Base-by-base conservation (phyloP, 345 rosid species). In the Salix udensis region DNA sequence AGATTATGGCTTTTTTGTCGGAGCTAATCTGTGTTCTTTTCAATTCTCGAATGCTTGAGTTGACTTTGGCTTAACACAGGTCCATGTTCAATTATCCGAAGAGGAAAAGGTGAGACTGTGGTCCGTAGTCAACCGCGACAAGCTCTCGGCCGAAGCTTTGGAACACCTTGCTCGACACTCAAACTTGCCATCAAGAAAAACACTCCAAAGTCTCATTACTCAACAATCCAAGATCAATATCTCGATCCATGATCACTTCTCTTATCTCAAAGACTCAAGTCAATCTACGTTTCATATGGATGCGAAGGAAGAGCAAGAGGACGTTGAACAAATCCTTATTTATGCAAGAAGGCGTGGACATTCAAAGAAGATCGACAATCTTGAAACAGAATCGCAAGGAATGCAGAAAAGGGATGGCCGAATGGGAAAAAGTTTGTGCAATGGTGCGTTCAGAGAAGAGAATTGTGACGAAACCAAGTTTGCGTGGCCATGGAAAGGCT, bases 121-220 rank as follows among this genome's bases (percentile, higher is more conserved):
- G 8, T 48, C 66, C 61, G 75, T 79, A 31, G 79, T 88, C 66
- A 81, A 87, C 71, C 74, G 70, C 31, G 87, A 80, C 77, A 87
- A 87, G 84, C 89, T 88, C 58, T 85, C 91, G 14, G 44, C 73
- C 4, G 82, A 76, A 68, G 75, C 86, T 36, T 55, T 75, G 65
- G 67, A 77, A 58, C 86, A 86, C 40, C 24, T 83, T 9, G 74
- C 82, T 68, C 70, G 79, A 30, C 84, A 86, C 76, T 64, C 88
- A 6, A 84, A 78, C 62, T 87, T 85, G 58, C 89, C 89, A 34
- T 58, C 88, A 46, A 79, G 76, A 74, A 14, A 68, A 71, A 70
- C 82, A 24, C 65, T 78, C 48, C 73, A 79, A 74, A 84, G 70
- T 70, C 78, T 84, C 68, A 73, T 77, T 26, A 52, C 81, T 18